Conservation (phyloP, 208 protist genomes). For the Acanthamoeba triangularis region DNA sequence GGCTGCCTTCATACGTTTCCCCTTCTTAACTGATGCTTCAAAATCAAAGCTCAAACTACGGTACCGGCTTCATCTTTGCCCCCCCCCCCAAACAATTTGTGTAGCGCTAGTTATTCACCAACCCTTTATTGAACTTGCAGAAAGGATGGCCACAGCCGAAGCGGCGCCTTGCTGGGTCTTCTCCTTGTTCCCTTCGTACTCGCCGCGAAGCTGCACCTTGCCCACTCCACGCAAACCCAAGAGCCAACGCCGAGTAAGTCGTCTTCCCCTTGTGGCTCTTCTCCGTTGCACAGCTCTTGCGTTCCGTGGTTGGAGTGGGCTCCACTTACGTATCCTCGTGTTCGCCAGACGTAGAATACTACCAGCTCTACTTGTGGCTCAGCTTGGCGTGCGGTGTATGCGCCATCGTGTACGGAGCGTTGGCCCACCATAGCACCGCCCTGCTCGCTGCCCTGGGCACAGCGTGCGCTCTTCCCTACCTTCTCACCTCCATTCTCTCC, state of each 20-base stretch:
- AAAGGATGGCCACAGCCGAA: constrained; percentile 12
- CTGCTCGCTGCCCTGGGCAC: background rate
- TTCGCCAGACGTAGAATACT: background rate
- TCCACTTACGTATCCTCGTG: background rate
- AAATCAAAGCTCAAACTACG: constrained; percentile 47
- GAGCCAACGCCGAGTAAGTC: background rate
- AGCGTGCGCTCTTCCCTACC: background rate
- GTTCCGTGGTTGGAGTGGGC: background rate
- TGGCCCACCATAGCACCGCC: background rate
- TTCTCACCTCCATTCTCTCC: background rate
- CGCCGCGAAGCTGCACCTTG: constrained; percentile 27
- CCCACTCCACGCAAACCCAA: background rate
- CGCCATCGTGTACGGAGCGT: background rate
- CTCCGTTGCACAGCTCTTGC: background rate
- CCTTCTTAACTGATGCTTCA: background rate
- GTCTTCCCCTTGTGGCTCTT: background rate
- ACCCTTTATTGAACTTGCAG: background rate
- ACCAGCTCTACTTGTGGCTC: constrained; percentile 31
- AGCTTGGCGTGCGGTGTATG: background rate
- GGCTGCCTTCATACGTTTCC: background rate
- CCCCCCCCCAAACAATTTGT: background rate
- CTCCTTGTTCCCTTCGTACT: constrained; percentile 26
- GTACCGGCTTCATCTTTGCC: background rate
- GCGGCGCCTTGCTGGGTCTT: background rate
- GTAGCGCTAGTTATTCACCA: background rate